Base-by-base conservation (phyloP, 495 filamentous ascomycete species). In the Hypoxylon fragiforme region DNA sequence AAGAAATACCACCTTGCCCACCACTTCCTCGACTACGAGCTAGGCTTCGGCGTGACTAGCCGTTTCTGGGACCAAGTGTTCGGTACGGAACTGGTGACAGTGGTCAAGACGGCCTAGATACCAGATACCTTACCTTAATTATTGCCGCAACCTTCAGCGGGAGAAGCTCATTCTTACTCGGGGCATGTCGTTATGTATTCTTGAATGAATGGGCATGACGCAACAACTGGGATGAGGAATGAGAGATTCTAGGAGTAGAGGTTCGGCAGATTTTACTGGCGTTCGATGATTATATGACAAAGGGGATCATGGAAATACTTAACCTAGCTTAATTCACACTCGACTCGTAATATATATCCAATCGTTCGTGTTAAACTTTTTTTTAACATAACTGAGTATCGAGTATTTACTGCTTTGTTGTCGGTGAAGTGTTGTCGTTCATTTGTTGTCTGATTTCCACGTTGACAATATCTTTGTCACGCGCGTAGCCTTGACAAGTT, bases 1-100 rank as follows among this genome's bases (percentile, higher is more conserved):
- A 97, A 97, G 82, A 97, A 95, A 70, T 94, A 95, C 62, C 95
- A 99, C 65, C 85, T 99, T 28, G 82, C 89, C 65, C 95, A 99
- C 68, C 95, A 99, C 74, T 99, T 95, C 67, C 86, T 90, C 19
- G 95, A 99, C 64, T 97, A 87, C 68, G 88, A 97, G 70, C 91
- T 95, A 53, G 95, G 95, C n/a, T 99, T 97, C 56, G 95, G 95
- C 16, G 94, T 99, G 20, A 97, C 94, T n/a, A 96, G 89, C 74
- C 83, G 86, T 31, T 95, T 99, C 81, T 99, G 95, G 95, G 95
- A 99, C 68, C 73, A 71, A 7, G 73, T 97, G 1, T 99, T 99
- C 65, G 88, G 89, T 40, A 99, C 95, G 13, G 87, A 94, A 73
- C 73, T 98, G 18, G 65, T 74, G 1, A 76, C 78, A 43, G 74